Base-by-base conservation (phyloP, 352 stramenopile species). In the Phytophthora quininea region DNA sequence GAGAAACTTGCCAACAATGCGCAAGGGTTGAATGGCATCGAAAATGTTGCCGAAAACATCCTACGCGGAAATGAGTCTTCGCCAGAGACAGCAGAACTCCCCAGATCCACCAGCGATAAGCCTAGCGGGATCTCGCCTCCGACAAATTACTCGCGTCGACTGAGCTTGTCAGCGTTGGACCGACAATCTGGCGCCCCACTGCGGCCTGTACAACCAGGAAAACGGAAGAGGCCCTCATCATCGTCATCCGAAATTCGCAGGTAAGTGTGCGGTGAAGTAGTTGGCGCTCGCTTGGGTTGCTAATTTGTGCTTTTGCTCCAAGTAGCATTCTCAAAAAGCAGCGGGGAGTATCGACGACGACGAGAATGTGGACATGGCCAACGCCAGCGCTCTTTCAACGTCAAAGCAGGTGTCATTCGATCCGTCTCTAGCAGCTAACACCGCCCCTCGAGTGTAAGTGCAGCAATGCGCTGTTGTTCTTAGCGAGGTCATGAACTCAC, bases 11-110 rank as follows among this genome's bases (percentile, higher is more conserved):
- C 59, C 6, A 76, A 62, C 57, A 84, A 82, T 37, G 58, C 53
- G 12, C 62, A 76, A 31, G 71, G 72, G 2, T 62, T 82, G 4
- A 84, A 84, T 71, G 84, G 82, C 14, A 82, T 90, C 62, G 84
- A 93, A 54, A 93, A 93, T 58, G 81, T 93, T 12, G 77, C 82
- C 14, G 84, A 91, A 69, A 93, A 93, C 52, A 93, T 93, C 45
- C 59, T 90, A 35, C 73, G 77, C 32, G 83, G 79, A 51, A 76
- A 74, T 35, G 71, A 74, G 30, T 78, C 67, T 47, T 77, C 63
- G 42, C 58, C 55, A 32, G 57, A 80, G 66, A 69, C 66, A 52
- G 50, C 73, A 56, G 79, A 89, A 19, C 69, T 81, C n/a, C 48
- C 47, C 31, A 62, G 29, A 4, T 64, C 49, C 6, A 68, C 37